Base-by-base conservation (phyloP, 345 rosid species). In the Salix caprea region DNA sequence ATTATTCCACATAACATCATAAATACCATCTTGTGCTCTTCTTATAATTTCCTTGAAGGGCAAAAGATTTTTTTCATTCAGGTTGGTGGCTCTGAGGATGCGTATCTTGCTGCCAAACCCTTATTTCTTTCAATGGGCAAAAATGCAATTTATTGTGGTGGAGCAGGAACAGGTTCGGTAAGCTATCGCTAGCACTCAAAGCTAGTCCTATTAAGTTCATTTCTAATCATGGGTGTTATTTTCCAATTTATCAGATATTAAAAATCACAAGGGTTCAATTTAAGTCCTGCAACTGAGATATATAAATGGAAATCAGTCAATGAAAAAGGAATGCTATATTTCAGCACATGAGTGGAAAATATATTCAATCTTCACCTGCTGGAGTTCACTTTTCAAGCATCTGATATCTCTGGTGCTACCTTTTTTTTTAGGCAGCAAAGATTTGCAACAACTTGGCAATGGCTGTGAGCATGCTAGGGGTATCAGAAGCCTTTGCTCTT, bases 381-480 rank as follows among this genome's bases (percentile, higher is more conserved):
- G 40, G 48, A 19, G 36, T 65, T 48, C 32, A 67, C 24, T 15
- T 65, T 74, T 62, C 60, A 13, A 72, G 21, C 19, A 71, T 68
- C 46, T 74, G 24, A 48, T 76, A 60, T 72, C 70, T 54, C 73
- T 62, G 60, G 34, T 76, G 36, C 67, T 81, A 64, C 19, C 36
- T 69, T 24, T 67, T 70, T 65, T 11, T 73, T 36, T 81, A 93
- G 99, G 97, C 93, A 73, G 99, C 99, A 80, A 95, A 95, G 85
- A 83, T 95, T 67, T 95, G 99, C 87, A 95, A 93, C 81, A 95
- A 95, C 86, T 83, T 95, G 82, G 97, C 96, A 74, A 77, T 95
- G 94, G 97, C 94, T 36, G 94, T 95, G 74, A 89, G 96, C 76
- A 95, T 93, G 99, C 91, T 91, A 30, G 99, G 97, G 42, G 90